Base-by-base conservation (phyloP, 1,284 basidiomycete genomes). In the Pseudozyma tsukubaensis region DNA sequence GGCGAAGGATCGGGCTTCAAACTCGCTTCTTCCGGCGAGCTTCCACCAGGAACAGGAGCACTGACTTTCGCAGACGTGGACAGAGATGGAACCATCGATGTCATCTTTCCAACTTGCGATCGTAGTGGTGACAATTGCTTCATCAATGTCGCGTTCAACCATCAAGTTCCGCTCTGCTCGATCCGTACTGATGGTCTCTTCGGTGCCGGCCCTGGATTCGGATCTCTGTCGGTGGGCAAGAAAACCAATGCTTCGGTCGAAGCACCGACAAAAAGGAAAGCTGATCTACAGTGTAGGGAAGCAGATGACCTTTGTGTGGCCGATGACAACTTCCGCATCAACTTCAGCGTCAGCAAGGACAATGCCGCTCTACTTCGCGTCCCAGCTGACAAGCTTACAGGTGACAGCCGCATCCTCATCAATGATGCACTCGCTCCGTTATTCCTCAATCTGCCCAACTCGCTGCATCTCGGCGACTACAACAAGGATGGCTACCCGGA, bases 401-500 rank as follows among this genome's bases (percentile, higher is more conserved):
- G 45, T 34, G 76, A 71, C 40, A 69, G 52, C 48, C 88, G 94
- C 11, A 88, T 94, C 2, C 88, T 94, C 14, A 85, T 89, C 29
- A 91, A 92, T 79, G 89, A 88, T 37, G 48, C 73, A 19, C 78
- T 48, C 88, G 89, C 6, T 86, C 86, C 85, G 0, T 80, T 61
- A 1, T 50, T 44, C 35, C 55, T 56, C 32, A 47, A 89, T 0
- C 83, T 95, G 2, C 94, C 95, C 0, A 85, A 94, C 7, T 88
- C 92, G 0, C 85, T 98, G 43, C 91, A 91, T 62, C 86, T 95
- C 0, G 97, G 95, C 43, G 97, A 99, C 85, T 91, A 89, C 62
- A 93, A 98, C 85, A 88, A 96, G 39, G 95, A 99, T 82, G 97
- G 97, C 0, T 98, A 93, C 86, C 95, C 97, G 0, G 97, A 99